Evolutionary conservation across 1,284 basidiomycete species (phyloP).

Genomic region (Thelephora terrestris): DNA sequence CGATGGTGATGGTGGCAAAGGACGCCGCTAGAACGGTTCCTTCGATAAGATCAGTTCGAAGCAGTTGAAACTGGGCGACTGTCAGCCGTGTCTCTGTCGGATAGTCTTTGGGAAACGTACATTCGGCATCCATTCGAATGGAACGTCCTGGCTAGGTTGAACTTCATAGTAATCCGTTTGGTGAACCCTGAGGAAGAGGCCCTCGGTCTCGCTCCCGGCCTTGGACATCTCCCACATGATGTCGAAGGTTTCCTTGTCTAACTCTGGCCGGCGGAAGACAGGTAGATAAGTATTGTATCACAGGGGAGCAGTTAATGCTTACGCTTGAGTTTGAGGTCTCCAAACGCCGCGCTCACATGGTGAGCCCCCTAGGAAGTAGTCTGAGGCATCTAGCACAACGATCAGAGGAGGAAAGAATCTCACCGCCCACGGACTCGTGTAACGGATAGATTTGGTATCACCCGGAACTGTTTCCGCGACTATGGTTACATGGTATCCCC

Average conservation of each 20-base stretch:
- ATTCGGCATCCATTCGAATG: slow-evolving; percentile 50
- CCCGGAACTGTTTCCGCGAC: slow-evolving; percentile 57
- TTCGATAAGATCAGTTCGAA: slow-evolving; percentile 35
- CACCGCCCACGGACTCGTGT: slow-evolving; percentile 74
- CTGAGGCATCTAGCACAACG: neutral
- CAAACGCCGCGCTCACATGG: slow-evolving; percentile 47
- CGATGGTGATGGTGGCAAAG: slow-evolving; percentile 61
- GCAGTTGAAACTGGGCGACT: slow-evolving; percentile 22
- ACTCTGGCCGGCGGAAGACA: slow-evolving; percentile 28
- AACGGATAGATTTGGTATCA: slow-evolving; percentile 56
- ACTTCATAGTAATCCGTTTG: slow-evolving; percentile 50
- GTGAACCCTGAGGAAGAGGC: slow-evolving; percentile 48
- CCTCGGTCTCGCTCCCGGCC: slow-evolving; percentile 38
- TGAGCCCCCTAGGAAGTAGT: slow-evolving; percentile 44
- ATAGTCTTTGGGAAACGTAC: slow-evolving; percentile 27
- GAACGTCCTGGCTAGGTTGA: slow-evolving; percentile 27
- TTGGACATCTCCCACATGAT: slow-evolving; percentile 62
- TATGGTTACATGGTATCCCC: slow-evolving; percentile 48
- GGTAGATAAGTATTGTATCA: neutral
- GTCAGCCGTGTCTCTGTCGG: neutral
- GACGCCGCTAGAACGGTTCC: slow-evolving; percentile 37
- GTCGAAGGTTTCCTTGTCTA: slow-evolving; percentile 64
- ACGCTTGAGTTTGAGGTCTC: slow-evolving; percentile 43
- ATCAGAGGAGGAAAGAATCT: slow-evolving; percentile 16
- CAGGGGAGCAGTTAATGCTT: slow-evolving; percentile 7